Base-by-base conservation (phyloP, 306 rosid species). In the Luffa aegyptiaca region DNA sequence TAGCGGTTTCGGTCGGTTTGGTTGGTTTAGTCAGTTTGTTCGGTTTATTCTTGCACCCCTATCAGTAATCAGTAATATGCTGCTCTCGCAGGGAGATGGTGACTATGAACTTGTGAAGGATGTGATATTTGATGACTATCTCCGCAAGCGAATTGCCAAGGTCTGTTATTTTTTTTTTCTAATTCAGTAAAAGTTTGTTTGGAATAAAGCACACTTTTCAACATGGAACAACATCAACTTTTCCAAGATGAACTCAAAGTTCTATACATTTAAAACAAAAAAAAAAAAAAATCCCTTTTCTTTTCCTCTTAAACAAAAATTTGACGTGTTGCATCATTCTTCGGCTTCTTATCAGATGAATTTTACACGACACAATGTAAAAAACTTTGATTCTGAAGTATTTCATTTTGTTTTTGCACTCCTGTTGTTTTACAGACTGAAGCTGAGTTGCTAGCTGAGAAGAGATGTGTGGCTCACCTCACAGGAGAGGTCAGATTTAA, bases 391-490 rank as follows among this genome's bases (percentile, higher is more conserved):
- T 57, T 57, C 33, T 8, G 11, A 13, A 56, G 26, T 18, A 56
- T 56, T 17, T 62, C 69, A 11, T 8, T 68, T 39, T 41, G 4
- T 1, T 35, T 35, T 13, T 18, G 35, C n/a, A 44, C 46, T 62
- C 26, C 0, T 14, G 55, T 20, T 65, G 62, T 80, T 82, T 61
- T 86, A 82, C 92, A 95, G 99, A 90, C 89, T 5, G 99, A 95
- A 91, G 97, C 94, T 71, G 99, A 95, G 87, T 82, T 95, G 78
- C 82, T 91, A 62, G 97, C 99, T 10, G 99, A 95, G 91, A 90
- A 95, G 90, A 88, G 95, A 87, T 93, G 99, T 76, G 96, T 90
- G 64, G 99, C 94, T 84, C 99, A 95, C 85, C 93, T 95, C 80
- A 95, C 86, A 10, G 99, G 99, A 65, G 97, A 93, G 97, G 99